Conservation (phyloP, 225 moss, liverwort and hornwort species). For the Bryoerythrophyllum caledonicum region DNA sequence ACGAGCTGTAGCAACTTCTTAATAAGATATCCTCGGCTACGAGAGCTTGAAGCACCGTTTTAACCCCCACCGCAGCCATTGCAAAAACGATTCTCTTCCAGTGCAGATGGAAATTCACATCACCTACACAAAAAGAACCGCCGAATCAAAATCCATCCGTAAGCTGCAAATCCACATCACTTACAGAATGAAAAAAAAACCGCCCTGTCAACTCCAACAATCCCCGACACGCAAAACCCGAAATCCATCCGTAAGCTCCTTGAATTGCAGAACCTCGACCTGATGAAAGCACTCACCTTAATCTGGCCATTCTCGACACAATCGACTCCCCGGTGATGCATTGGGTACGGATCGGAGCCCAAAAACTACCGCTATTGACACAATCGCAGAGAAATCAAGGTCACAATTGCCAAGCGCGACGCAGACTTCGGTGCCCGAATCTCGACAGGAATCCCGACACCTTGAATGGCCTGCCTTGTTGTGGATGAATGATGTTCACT, state of each 20-base stretch:
- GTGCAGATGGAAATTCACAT: constrained; percentile 9
- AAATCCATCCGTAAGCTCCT: background rate
- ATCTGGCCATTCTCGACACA: constrained; percentile 7
- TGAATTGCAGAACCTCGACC: background rate
- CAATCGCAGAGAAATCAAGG: background rate
- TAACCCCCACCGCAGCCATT: constrained; percentile 37
- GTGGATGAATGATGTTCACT: too few species aligned
- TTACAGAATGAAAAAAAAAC: constrained; percentile 22
- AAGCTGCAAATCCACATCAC: too few species aligned
- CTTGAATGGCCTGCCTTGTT: too few species aligned
- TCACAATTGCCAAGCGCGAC: background rate
- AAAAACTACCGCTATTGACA: background rate
- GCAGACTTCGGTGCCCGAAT: background rate
- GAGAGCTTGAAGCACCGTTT: constrained; percentile 24
- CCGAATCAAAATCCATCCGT: too few species aligned
- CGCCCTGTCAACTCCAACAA: background rate
- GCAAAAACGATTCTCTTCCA: constrained; percentile 18
- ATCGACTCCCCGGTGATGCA: constrained; percentile 8
- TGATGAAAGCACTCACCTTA: background rate
- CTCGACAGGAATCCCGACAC: too few species aligned
- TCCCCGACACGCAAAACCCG: background rate
- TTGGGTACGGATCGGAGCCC: background rate
- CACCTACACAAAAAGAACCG: constrained; percentile 25
- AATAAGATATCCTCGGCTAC: constrained; percentile 15
- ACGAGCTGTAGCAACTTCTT: constrained; percentile 18